Conservation (phyloP, 495 filamentous ascomycete species). For the Xylaria grammica region DNA sequence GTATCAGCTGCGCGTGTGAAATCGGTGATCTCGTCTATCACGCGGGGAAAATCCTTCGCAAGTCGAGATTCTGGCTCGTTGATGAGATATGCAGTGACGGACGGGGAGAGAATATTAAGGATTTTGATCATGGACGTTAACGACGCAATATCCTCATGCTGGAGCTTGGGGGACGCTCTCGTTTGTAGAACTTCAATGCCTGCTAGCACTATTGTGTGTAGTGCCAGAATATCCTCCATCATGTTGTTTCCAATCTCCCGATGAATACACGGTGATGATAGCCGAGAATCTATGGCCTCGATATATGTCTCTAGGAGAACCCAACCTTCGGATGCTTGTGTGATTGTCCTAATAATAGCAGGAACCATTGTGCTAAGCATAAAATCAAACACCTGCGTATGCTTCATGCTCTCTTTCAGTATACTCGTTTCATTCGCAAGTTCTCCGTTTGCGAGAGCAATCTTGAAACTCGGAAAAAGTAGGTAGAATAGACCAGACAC, state of each 20-base stretch:
- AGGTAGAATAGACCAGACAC: slow-evolving; percentile 55
- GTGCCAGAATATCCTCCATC: slow-evolving; percentile 26
- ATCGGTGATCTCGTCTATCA: slow-evolving; percentile 25
- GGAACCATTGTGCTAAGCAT: slow-evolving; percentile 50
- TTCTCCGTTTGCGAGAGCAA: slow-evolving; percentile 48
- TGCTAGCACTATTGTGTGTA: slow-evolving; percentile 29
- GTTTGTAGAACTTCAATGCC: slow-evolving; percentile 19
- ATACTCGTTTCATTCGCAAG: slow-evolving; percentile 45
- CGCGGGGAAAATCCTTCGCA: slow-evolving; percentile 17
- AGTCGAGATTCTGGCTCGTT: slow-evolving; percentile 29
- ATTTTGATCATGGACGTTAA: slow-evolving; percentile 24
- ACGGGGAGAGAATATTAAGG: slow-evolving; percentile 35
- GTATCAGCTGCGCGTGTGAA: slow-evolving; percentile 27
- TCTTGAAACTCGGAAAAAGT: slow-evolving; percentile 56
- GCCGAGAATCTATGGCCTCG: slow-evolving; percentile 33
- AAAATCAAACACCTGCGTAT: slow-evolving; percentile 47
- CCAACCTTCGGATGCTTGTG: slow-evolving; percentile 33
- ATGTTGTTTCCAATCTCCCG: slow-evolving; percentile 33
- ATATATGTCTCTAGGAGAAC: slow-evolving; percentile 47
- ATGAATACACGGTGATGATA: slow-evolving; percentile 33
- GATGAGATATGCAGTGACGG: slow-evolving; percentile 31
- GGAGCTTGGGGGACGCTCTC: slow-evolving; percentile 13
- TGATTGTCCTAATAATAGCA: slow-evolving; percentile 40
- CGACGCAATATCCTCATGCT: slow-evolving; percentile 23
- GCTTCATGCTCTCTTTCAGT: slow-evolving; percentile 47